A percentile compares a stretch with the other conserved stretches of the same genome.
phyloP scores from a whole-genome alignment of 345 rosid species.

The Litchi chinensis region DNA sequence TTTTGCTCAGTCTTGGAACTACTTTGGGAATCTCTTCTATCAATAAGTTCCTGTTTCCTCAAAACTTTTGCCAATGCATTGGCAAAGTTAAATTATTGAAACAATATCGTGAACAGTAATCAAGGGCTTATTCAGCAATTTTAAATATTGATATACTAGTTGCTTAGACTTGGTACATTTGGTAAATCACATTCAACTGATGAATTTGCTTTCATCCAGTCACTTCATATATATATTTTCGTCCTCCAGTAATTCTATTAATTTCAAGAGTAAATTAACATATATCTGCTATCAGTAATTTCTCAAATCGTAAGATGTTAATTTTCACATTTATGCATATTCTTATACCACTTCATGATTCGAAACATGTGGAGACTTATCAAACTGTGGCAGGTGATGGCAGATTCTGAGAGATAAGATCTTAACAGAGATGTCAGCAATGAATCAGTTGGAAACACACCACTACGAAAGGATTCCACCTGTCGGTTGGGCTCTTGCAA shows the following conservation, averaged over 20 bases:
- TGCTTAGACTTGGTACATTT: constrained; percentile 6
- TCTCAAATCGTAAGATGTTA: background rate
- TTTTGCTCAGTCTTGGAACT: background rate
- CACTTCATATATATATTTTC: background rate
- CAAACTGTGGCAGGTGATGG: constrained; percentile 88
- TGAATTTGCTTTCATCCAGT: background rate
- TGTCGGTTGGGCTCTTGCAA: constrained; percentile 89
- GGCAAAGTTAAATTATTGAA: constrained; percentile 4
- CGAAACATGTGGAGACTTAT: constrained; percentile 67
- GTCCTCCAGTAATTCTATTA: background rate
- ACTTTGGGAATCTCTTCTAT: background rate
- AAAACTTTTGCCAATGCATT: background rate
- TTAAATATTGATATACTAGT: background rate
- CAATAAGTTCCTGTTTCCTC: background rate
- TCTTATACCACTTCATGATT: constrained; percentile 19
- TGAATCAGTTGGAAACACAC: constrained; percentile 46
- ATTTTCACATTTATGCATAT: background rate
- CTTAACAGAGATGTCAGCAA: constrained; percentile 47
- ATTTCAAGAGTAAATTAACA: background rate
- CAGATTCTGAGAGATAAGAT: constrained; percentile 70
- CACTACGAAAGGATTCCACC: constrained; percentile 58
- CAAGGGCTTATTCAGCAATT: constrained; percentile 1
- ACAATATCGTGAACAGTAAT: background rate
- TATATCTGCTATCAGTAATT: constrained; percentile 1
- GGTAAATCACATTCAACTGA: background rate